Conservation (phyloP, 805 yeast genomes). For the Lachancea kluyveri region DNA sequence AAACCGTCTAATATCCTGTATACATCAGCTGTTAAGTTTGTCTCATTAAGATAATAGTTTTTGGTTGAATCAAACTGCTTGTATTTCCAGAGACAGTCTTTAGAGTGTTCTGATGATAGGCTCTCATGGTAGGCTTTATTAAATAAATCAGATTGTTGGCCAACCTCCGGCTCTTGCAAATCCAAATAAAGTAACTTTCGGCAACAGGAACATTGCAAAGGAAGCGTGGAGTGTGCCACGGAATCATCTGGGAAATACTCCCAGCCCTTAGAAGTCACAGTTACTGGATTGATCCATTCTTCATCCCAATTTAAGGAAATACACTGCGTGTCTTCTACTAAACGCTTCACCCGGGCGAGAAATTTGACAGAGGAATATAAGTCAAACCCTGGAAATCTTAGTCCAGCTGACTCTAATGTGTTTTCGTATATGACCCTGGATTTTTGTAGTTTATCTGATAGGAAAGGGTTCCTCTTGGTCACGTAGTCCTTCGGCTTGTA, state of each 20-base stretch:
- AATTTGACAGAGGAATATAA: constrained; percentile 10
- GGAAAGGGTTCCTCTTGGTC: constrained; percentile 5
- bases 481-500: constrained; percentile 10
- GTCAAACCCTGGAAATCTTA: constrained; percentile 7
- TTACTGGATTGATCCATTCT: constrained; percentile 14
- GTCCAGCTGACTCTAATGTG: constrained; percentile 6
- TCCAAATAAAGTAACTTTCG: constrained; percentile 9
- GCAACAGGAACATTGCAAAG: constrained; percentile 13
- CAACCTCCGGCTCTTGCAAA: constrained; percentile 6
- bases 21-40: constrained; percentile 12
- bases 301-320: constrained; percentile 14
- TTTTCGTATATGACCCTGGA: constrained; percentile 8
- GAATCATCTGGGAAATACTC: background rate
- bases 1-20: constrained; percentile 6
- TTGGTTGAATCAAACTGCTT: constrained; percentile 8
- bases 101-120: constrained; percentile 6
- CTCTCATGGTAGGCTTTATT: constrained; percentile 9
- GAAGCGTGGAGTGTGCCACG: background rate
- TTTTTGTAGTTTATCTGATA: constrained; percentile 8
- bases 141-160: constrained; percentile 1
- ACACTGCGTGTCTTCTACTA: constrained; percentile 10
- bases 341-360: constrained; percentile 6
- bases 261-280: constrained; percentile 19
- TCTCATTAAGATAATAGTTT: constrained; percentile 12
- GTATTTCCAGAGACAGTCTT: constrained; percentile 15